These are phyloP conservation scores for Malus hybrid DNA, from an alignment of 331 rosid species.

Conservation along the genomic window DNA sequence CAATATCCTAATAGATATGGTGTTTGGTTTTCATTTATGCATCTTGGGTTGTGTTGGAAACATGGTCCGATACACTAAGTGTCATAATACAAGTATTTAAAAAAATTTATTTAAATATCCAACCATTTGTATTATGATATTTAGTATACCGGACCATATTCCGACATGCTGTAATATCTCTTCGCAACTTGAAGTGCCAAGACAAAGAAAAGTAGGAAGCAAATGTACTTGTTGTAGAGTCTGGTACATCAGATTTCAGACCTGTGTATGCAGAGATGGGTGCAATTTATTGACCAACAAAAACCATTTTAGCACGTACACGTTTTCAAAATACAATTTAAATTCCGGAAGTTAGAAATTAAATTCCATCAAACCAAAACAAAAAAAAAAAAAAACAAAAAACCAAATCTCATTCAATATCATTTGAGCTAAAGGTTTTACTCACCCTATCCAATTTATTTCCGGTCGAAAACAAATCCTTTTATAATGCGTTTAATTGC, in stretches of 20 bases:
- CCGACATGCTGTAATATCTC: no score
- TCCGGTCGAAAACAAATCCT: background rate
- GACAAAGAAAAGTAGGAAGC: background rate
- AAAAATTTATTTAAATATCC: no score
- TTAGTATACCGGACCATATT: rapidly evolving
- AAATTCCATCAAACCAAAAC: background rate
- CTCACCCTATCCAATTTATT: no score
- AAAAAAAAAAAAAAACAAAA: background rate
- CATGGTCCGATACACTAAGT: no score
- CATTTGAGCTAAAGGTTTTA: background rate
- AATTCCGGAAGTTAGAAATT: background rate
- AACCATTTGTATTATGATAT: no score
- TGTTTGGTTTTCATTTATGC: no score
- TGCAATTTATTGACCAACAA: background rate
- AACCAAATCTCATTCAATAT: background rate
- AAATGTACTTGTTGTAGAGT: background rate
- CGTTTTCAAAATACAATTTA: background rate
- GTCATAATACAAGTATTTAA: no score
- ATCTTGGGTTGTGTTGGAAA: no score
- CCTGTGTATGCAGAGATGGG: background rate
- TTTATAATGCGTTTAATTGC: no score
- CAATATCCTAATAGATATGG: no score
- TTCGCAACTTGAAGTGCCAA: background rate
- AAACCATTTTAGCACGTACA: background rate
- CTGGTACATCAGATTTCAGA: background rate